A percentile compares a stretch with the other conserved stretches of the same genome.
Evolutionary conservation across 768 basidiomycete genomes (phyloP).

Genomic region (Phaffia australis): DNA sequence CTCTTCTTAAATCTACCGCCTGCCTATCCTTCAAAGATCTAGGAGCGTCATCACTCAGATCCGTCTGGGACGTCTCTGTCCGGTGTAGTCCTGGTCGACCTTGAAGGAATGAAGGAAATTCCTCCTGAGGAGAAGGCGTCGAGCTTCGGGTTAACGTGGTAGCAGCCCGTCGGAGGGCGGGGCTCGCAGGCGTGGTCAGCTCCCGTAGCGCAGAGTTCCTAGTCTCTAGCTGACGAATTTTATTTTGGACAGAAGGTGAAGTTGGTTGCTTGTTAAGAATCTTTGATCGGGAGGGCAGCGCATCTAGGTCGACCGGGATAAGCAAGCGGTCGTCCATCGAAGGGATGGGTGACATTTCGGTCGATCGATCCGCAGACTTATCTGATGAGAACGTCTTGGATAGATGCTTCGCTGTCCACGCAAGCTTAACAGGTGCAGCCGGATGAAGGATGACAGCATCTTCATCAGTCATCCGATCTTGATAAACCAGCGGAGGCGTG

Average conservation of each 20-base stretch:
- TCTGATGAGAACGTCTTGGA: neutral
- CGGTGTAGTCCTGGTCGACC: too few relatives aligned
- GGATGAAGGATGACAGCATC: neutral
- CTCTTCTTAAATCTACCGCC: constrained; percentile 1
- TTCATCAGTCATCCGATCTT: neutral
- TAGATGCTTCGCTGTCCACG: constrained; percentile 7
- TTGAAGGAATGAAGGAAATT: too few relatives aligned
- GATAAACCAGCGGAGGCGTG: constrained; percentile 11
- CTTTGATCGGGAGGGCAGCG: neutral
- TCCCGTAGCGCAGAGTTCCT: constrained; percentile 1
- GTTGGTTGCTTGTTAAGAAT: neutral
- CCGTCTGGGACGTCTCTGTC: too few relatives aligned
- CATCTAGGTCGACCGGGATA: too few relatives aligned
- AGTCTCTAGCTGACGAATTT: constrained; percentile 20
- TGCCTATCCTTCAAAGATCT: neutral
- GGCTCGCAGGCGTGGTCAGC: neutral
- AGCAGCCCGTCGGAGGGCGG: constrained; percentile 12
- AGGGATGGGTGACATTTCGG: neutral
- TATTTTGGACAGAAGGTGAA: constrained; percentile 22
- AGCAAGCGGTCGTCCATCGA: neutral
- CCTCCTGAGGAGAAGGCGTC: neutral
- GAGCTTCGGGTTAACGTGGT: neutral
- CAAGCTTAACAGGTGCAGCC: constrained; percentile 4
- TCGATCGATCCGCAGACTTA: neutral
- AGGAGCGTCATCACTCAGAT: neutral